phyloP scores from a whole-genome alignment of 345 rosid genomes.

The Jatropha curcas region DNA sequence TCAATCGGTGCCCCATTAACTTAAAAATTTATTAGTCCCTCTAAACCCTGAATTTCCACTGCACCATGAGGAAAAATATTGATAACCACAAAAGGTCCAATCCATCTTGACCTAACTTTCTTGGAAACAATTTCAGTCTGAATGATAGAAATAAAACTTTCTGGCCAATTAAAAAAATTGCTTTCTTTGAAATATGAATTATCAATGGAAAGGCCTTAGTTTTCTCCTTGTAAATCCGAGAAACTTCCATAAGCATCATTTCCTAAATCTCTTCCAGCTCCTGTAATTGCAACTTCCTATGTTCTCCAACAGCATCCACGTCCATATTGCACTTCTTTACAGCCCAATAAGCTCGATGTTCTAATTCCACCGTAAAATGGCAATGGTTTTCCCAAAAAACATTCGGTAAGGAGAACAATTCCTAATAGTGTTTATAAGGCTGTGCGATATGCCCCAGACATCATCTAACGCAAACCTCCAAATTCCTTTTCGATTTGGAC shows the following conservation, averaged over 20 bases:
- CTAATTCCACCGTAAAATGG: not conserved
- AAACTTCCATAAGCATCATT: not conserved
- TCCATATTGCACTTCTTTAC: not conserved
- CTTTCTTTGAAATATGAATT: not conserved
- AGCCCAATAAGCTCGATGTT: not conserved
- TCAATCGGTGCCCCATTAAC: constrained; percentile 2
- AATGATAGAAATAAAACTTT: not conserved
- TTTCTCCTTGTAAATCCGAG: not conserved
- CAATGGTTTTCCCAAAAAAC: not conserved
- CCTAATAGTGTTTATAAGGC: too few species aligned
- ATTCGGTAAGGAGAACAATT: not conserved
- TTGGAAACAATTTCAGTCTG: not conserved
- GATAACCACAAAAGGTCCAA: not conserved
- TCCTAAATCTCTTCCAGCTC: not conserved
- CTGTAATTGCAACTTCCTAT: not conserved
- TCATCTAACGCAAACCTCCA: not conserved
- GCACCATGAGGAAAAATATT: not conserved
- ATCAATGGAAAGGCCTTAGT: too few species aligned
- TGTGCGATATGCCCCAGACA: too few species aligned
- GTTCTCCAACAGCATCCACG: not conserved
- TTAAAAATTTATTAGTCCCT: not conserved
- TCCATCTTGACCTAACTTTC: not conserved
- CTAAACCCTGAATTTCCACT: not conserved
- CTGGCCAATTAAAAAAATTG: not conserved
- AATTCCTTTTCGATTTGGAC: not conserved